Base-by-base conservation (phyloP, 78 protist species). In the Dictyostelium citrinum region DNA sequence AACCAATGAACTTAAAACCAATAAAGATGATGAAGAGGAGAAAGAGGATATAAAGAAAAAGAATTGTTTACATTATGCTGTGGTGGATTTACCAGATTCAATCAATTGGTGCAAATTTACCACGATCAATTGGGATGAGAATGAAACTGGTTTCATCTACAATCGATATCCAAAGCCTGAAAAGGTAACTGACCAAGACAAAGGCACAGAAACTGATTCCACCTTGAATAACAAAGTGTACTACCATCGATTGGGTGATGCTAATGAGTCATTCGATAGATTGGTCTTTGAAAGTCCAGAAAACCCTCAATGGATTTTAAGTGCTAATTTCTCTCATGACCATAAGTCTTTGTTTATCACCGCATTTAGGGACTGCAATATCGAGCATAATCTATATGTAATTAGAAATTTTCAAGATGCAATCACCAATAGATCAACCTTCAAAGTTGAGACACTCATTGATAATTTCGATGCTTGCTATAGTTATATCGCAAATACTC, bases 51-150 rank as follows among this genome's bases (percentile, higher is more conserved):
- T 20, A 55, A 55, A 78, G 37, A 55, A 55, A 20, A 55, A 55
- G 27, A 55, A 55, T 55, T 55, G 64, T 55, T 55, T 55, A 55
- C 64, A 55, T 55, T 55, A 55, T 55, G 64, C 64, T 0, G 64
- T 55, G 0, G 64, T 55, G 4, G 72, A 64, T 24, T 84, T 90
- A 20, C 78, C 8, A 24, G 98, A 98, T 77, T 22, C 17, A n/a
- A 12, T 97, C 12, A 90, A 96, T 41, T 98, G 96, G 96, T 90
- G 90, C 74, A 97, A 97, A 91, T 97, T 97, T 70, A 81, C 98
- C 1, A 1, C 84, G 9, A 5, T 94, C 60, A 10, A 61, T 24
- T 98, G 98, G 98, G 43, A 81, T n/a, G 72, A 68, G 29, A 97
- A 96, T 76, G 55, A 90, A 45, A 9, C 9, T n/a, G 99, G 98